These are phyloP conservation scores for Coriaria nepalensis DNA, from an alignment of 306 rosid genomes.

Conservation along the genomic window DNA sequence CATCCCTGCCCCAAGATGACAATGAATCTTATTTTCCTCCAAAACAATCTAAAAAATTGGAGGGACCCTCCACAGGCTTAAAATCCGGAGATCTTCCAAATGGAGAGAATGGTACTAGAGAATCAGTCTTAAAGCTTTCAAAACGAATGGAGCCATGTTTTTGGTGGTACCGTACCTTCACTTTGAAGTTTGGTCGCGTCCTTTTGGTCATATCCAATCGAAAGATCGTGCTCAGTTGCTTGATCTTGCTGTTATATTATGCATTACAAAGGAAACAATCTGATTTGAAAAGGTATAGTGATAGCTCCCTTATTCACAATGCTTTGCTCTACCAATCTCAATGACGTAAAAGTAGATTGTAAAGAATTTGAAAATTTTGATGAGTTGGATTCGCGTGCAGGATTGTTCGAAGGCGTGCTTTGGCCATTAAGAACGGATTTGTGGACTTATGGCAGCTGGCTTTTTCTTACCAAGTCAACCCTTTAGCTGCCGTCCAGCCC, in stretches of 20 bases:
- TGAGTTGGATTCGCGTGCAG: conserved; percentile 16
- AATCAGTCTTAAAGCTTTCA: conserved; percentile 29
- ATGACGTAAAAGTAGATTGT: too few relatives aligned
- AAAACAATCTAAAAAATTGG: conserved; percentile 16
- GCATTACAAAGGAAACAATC: conserved; percentile 43
- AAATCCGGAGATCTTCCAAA: conserved; percentile 17
- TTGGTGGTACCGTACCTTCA: conserved; percentile 55
- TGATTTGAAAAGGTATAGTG: conserved; percentile 40
- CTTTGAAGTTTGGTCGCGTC: conserved; percentile 48
- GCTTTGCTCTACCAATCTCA: neutral
- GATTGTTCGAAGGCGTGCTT: conserved; percentile 29
- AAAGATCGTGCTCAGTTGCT: conserved; percentile 44
- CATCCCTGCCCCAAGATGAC: conserved; percentile 17
- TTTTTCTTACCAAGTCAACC: conserved; percentile 81
- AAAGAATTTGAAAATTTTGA: too few relatives aligned
- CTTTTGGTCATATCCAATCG: conserved; percentile 43
- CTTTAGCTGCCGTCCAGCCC: conserved; percentile 70
- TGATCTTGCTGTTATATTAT: conserved; percentile 40
- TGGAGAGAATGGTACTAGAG: conserved; percentile 18
- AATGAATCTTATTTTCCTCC: conserved; percentile 15
- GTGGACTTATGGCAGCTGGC: conserved; percentile 80
- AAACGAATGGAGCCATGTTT: conserved; percentile 41
- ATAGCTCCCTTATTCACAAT: neutral
- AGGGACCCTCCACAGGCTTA: conserved; percentile 18
- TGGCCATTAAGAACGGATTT: conserved; percentile 36